Evolutionary conservation across 768 basidiomycete species (phyloP), one percentile per base, ranked within the genome.

Genomic region (Gymnopilus junonius): DNA sequence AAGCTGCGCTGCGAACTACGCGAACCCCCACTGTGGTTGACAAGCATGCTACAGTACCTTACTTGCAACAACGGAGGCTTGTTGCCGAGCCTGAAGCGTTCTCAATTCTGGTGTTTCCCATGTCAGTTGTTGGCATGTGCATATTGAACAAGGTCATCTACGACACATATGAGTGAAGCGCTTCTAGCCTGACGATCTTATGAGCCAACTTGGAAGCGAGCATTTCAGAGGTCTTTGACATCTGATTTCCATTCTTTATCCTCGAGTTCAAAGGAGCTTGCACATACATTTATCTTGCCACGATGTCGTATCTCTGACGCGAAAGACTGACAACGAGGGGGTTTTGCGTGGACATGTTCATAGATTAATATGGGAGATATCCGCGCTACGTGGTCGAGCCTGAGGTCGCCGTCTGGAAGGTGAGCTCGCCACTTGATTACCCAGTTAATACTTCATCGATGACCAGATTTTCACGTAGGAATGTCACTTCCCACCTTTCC

Each of bases 51-150:
- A 29, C 46, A 50, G 15, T 15, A 32, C 48, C 17, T 51, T 29
- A 51, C 15, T n/a, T 51, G 48, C 48, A 51, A 29, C 48, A 17
- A 31, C 31, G 27, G 48, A 32, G 48, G 25, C 48, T 20, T 17
- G 48, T 32, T 51, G 48, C 48, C 48, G 48, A 51, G 48, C 48
- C 27, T 51, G 48, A 51, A 32, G 5, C 48, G 27, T 32, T 32
- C 48, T n/a, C 15, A 32, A 29, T 12, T 48, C 23, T 48, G 45
- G 45, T 27, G 10, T 25, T 51, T 51, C 48, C 48, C 48, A 51
- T 51, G 48, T 51, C 48, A 51, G 31, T 32, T n/a, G 29, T 51
- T 51, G 48, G 48, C 48, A 51, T 51, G 48, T 51, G 48, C 31
- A 29, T 51, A 51, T 50, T 17, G 46, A 27, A 50, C 46, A 50